Conservation (phyloP, 257 asterid species). For the Ocimum tenuiflorum region DNA sequence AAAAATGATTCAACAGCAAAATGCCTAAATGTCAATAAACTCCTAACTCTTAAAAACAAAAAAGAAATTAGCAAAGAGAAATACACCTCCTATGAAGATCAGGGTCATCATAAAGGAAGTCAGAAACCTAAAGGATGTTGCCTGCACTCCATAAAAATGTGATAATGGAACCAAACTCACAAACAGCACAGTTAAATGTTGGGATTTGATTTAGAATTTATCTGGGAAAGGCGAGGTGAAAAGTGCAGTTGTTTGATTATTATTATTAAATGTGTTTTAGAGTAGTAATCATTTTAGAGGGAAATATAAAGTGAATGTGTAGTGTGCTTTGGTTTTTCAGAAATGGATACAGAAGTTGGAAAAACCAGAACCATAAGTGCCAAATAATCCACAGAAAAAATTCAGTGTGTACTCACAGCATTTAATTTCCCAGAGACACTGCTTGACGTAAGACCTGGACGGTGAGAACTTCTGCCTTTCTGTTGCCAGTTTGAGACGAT, state of each 20-base stretch:
- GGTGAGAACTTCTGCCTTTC: slow-evolving; percentile 50
- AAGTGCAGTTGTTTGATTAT: background rate
- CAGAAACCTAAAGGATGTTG: too few relatives aligned
- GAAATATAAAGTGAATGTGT: background rate
- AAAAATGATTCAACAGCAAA: too few relatives aligned
- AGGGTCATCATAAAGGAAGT: too few relatives aligned
- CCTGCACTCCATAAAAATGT: background rate
- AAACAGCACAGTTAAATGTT: background rate
- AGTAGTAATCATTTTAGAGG: background rate
- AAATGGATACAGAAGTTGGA: slow-evolving; percentile 12
- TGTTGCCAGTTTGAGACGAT: slow-evolving; percentile 60
- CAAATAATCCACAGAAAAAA: slow-evolving; percentile 22
- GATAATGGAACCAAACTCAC: too few relatives aligned
- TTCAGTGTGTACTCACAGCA: slow-evolving; percentile 30
- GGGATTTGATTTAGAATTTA: background rate
- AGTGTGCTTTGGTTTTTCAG: background rate
- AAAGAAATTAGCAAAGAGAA: too few relatives aligned
- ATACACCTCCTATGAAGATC: too few relatives aligned
- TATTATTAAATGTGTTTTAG: background rate
- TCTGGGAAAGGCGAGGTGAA: background rate
- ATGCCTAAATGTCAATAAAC: too few relatives aligned
- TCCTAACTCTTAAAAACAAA: background rate
- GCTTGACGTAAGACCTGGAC: slow-evolving; percentile 45
- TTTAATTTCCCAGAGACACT: slow-evolving; percentile 38
- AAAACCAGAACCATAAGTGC: background rate